A percentile compares a stretch with the other conserved stretches of the same genome.
Conservation (phyloP, 257 asterid species). For the Nemophila menziesii region DNA sequence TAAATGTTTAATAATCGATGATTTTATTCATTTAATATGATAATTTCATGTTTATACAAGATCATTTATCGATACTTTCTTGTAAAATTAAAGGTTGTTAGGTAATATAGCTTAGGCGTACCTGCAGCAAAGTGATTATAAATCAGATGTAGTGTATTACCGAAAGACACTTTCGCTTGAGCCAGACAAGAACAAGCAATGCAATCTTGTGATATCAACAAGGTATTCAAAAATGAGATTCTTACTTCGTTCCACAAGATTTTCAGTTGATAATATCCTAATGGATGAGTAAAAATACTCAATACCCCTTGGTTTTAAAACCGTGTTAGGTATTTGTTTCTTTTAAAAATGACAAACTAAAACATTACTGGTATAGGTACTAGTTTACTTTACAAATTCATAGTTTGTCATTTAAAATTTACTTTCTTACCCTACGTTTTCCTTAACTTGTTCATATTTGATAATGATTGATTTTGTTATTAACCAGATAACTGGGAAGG, state of each 20-base stretch:
- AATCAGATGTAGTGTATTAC: constrained; percentile 62
- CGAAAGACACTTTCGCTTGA: constrained; percentile 79
- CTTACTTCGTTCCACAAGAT: constrained; percentile 52
- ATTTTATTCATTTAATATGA: too few species aligned
- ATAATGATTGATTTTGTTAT: constrained; percentile 4
- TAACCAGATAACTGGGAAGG: constrained; percentile 95
- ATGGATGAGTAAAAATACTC: too few species aligned
- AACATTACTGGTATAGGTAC: constrained; percentile 59
- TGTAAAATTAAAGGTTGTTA: constrained; percentile 44
- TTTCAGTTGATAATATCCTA: constrained; percentile 24
- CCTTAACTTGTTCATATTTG: background rate
- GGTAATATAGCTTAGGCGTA: constrained; percentile 94
- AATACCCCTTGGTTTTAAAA: too few species aligned
- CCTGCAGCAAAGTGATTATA: constrained; percentile 60
- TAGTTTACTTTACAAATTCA: background rate
- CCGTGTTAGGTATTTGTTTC: too few species aligned
- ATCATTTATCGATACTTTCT: too few species aligned
- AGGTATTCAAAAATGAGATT: constrained; percentile 63
- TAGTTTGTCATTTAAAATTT: too few species aligned
- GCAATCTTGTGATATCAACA: constrained; percentile 78
- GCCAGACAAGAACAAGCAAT: constrained; percentile 74
- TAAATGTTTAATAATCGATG: too few species aligned
- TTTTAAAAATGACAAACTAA: constrained; percentile 35
- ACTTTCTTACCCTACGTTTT: constrained; percentile 2
- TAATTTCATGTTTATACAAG: too few species aligned